Evolutionary conservation across 2,329 filamentous ascomycete species (phyloP).

Genomic region (Catunica adiposa): DNA sequence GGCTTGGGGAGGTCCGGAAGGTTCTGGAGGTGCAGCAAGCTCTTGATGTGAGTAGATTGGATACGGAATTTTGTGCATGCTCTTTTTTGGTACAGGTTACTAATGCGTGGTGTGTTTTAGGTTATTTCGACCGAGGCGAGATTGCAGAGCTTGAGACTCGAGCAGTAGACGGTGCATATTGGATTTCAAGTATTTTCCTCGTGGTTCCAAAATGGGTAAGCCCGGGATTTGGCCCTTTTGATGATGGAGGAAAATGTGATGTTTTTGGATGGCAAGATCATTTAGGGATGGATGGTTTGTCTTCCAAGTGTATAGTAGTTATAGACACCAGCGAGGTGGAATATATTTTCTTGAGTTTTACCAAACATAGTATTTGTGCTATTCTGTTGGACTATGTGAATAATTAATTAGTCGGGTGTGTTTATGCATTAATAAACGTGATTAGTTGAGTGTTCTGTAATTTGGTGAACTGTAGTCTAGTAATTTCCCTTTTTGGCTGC

Average conservation of each 20-base stretch:
- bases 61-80: not conserved
- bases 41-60: constrained; percentile 56
- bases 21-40: constrained; percentile 92
- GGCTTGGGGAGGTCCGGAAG: constrained; percentile 78
- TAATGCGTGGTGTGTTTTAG: constrained; percentile 28
- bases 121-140: constrained; percentile 82
- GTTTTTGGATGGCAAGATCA: not conserved
- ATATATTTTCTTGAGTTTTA: constrained; percentile 4
- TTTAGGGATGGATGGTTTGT: constrained; percentile 6
- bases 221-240: not conserved
- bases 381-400: no score
- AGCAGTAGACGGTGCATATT: constrained; percentile 10
- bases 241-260: not conserved
- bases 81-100: constrained; percentile 11
- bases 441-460: not conserved
- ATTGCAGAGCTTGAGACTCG: constrained; percentile 51
- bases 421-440: not conserved
- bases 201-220: not conserved
- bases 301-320: constrained; percentile 14
- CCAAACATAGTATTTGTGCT: no score
- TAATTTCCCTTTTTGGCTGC: not conserved
- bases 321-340: constrained; percentile 8
- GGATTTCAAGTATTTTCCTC: not conserved
- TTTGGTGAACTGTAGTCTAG: not conserved
- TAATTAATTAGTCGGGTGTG: no score